Percentiles rank a stretch among this genome's conserved stretches.
Evolutionary conservation across 2,329 filamentous ascomycete genomes (phyloP).

Genomic region (Pseudonectria foliicola): DNA sequence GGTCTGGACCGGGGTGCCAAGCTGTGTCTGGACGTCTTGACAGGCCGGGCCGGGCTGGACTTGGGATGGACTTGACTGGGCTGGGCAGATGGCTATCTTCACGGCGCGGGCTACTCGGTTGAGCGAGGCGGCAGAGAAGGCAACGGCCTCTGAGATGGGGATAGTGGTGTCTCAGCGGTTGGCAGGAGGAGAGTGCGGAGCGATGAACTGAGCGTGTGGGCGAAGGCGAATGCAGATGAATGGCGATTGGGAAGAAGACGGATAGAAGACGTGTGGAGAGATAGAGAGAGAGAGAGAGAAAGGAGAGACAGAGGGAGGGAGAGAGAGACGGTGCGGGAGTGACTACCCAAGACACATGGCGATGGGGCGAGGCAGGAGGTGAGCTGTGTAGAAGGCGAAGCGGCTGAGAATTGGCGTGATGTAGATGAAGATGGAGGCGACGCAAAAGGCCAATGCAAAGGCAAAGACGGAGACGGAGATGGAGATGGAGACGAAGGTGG

Average conservation of each 20-base stretch:
- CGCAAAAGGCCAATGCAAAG: constrained; percentile 2
- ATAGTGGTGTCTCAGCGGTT: no score
- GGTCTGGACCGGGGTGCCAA: no score
- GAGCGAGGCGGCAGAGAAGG: no score
- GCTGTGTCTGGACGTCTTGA: no score
- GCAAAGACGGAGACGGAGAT: constrained; percentile 1
- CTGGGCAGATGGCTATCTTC: no score
- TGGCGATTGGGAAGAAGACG: constrained; percentile 3
- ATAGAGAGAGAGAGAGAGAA: constrained; percentile 1
- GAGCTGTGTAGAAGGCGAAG: not conserved
- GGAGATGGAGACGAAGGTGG: constrained; percentile 3
- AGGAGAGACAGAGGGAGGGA: constrained; percentile 1
- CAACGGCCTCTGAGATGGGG: no score
- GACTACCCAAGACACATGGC: constrained; percentile 4
- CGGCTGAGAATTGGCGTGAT: constrained; percentile 12
- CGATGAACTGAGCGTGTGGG: constrained; percentile 7
- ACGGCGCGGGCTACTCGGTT: no score
- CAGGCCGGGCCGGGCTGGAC: no score
- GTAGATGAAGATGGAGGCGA: constrained; percentile 2
- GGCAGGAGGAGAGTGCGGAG: no score
- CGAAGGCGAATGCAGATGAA: constrained; percentile 9
- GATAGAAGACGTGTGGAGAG: no score
- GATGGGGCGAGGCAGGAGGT: not conserved
- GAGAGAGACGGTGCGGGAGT: constrained; percentile 12
- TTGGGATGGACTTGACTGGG: no score